A percentile compares a stretch with the other conserved stretches of the same genome.
Conservation (phyloP, 2,329 filamentous ascomycete genomes). For the Neonectria ditissima region DNA sequence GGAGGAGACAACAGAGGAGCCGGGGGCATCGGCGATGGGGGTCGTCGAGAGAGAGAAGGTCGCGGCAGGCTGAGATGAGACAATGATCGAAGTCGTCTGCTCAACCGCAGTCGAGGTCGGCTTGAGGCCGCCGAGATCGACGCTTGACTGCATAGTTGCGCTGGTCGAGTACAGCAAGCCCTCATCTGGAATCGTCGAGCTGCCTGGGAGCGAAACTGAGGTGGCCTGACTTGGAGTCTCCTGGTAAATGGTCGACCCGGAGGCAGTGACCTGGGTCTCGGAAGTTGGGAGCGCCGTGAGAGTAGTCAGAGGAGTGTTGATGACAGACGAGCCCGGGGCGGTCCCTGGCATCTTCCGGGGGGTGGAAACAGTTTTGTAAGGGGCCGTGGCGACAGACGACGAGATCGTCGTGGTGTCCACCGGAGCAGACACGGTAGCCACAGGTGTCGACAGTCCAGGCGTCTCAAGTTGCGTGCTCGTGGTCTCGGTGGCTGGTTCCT, state of each 20-base stretch:
- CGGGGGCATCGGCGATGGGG: slow-evolving; percentile 21
- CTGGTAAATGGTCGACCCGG: slow-evolving; percentile 2
- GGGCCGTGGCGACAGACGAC: background rate
- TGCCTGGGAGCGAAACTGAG: slow-evolving; percentile 12
- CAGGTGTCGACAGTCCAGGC: slow-evolving; percentile 1
- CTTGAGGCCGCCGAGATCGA: slow-evolving; percentile 41
- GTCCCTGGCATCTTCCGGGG: slow-evolving; percentile 1
- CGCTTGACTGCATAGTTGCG: slow-evolving; percentile 30
- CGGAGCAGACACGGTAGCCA: background rate
- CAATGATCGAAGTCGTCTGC: slow-evolving; percentile 16
- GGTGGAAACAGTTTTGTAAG: background rate
- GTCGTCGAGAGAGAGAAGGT: slow-evolving; percentile 3
- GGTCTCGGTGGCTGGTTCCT: background rate
- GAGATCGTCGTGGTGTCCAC: background rate
- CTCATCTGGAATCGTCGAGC: slow-evolving; percentile 17
- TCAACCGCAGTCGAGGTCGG: slow-evolving; percentile 28
- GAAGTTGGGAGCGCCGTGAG: slow-evolving; percentile 14
- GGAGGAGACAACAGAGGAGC: slow-evolving; percentile 19
- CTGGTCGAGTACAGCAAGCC: slow-evolving; percentile 25
- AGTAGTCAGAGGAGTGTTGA: slow-evolving; percentile 20
- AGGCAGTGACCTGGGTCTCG: background rate
- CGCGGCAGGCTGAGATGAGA: slow-evolving; percentile 16
- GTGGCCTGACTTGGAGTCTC: slow-evolving; percentile 21
- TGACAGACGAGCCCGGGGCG: slow-evolving; percentile 6
- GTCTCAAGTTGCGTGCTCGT: slow-evolving; percentile 2